These are phyloP conservation scores for Suillus hirtellus DNA, from an alignment of 768 basidiomycete species.

Conservation along the genomic window DNA sequence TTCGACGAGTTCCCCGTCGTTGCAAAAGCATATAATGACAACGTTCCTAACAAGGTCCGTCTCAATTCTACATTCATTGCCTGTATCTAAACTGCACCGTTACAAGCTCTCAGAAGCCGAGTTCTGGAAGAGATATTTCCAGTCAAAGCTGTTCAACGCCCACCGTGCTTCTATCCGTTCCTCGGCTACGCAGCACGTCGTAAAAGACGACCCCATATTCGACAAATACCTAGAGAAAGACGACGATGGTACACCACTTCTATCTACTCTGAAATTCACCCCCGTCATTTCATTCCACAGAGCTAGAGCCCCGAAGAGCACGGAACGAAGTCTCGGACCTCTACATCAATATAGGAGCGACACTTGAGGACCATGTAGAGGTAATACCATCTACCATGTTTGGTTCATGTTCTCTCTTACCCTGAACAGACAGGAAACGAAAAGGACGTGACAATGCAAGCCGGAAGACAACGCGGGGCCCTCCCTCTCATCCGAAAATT, in stretches of 20 bases:
- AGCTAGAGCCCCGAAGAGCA: conserved; percentile 73
- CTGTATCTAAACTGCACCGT: conserved; percentile 16
- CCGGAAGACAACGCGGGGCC: conserved; percentile 84
- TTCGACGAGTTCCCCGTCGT: conserved; percentile 98
- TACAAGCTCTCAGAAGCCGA: conserved; percentile 81
- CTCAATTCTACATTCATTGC: neutral
- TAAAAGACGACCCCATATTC: conserved; percentile 90
- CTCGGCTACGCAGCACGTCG: conserved; percentile 78
- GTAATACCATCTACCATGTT: conserved; percentile 38
- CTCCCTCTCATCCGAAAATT: conserved; percentile 95
- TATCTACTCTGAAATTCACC: neutral
- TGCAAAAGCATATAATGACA: conserved; percentile 87
- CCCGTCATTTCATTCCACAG: conserved; percentile 36
- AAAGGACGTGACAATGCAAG: conserved; percentile 93
- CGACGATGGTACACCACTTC: conserved; percentile 71
- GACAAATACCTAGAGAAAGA: conserved; percentile 96
- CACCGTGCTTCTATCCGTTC: conserved; percentile 92
- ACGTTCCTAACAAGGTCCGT: conserved; percentile 82
- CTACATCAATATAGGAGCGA: conserved; percentile 85
- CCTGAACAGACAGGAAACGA: conserved; percentile 76
- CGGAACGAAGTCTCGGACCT: conserved; percentile 69
- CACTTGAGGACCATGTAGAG: conserved; percentile 87
- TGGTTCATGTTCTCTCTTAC: conserved; percentile 10
- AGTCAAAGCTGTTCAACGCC: conserved; percentile 92
- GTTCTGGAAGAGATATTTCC: conserved; percentile 98